These are phyloP conservation scores for Filosporella fistucella DNA, from an alignment of 495 filamentous ascomycete species.

Conservation along the genomic window DNA sequence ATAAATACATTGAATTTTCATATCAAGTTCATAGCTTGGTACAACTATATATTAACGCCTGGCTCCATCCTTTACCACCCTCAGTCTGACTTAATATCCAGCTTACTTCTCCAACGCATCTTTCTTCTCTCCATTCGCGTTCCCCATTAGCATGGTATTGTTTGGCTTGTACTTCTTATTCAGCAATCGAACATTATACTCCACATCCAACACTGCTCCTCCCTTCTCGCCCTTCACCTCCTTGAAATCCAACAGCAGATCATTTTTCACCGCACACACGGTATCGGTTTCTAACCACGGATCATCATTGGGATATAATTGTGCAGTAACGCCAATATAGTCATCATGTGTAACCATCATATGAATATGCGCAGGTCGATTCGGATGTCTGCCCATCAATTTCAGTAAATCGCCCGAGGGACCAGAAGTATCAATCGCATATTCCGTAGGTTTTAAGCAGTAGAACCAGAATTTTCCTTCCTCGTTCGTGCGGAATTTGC, in stretches of 20 bases:
- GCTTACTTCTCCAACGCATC: too few relatives aligned
- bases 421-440: slow-evolving; percentile 71
- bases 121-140: too few relatives aligned
- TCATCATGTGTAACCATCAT: slow-evolving; percentile 62
- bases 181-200: slow-evolving; percentile 55
- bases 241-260: slow-evolving; percentile 58
- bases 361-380: slow-evolving; percentile 83
- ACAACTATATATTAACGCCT: too few relatives aligned
- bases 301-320: slow-evolving; percentile 61
- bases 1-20: too few relatives aligned
- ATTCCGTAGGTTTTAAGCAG: slow-evolving; percentile 78
- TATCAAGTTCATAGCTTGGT: too few relatives aligned
- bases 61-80: too few relatives aligned
- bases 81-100: too few relatives aligned
- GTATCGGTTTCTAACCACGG: slow-evolving; percentile 56
- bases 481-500: slow-evolving; percentile 73
- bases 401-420: slow-evolving; percentile 64
- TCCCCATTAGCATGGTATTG: slow-evolving; percentile 14
- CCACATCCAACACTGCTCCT: slow-evolving; percentile 65
- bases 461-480: slow-evolving; percentile 75
- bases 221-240: slow-evolving; percentile 47
- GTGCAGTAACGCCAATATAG: slow-evolving; percentile 53
- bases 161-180: slow-evolving; percentile 34
- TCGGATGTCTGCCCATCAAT: slow-evolving; percentile 73
- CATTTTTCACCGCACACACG: slow-evolving; percentile 62